Conservation (phyloP, 192 early-diverging fungal genomes). For the Powellomyces hirtus region DNA sequence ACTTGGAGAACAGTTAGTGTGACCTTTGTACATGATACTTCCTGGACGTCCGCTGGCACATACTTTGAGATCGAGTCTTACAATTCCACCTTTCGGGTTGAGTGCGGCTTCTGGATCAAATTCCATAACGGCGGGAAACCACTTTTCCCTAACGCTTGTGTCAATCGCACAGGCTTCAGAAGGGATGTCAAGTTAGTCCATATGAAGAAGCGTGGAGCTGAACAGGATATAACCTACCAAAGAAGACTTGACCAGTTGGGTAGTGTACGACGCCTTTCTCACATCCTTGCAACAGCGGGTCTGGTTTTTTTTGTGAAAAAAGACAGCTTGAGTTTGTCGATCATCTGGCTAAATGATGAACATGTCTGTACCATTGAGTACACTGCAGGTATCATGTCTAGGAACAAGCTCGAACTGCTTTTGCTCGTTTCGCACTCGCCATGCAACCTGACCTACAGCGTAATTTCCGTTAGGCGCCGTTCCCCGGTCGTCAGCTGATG, state of each 20-base stretch:
- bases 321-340: too few relatives aligned
- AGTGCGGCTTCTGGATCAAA: conserved; percentile 5
- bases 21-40: too few relatives aligned
- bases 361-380: too few relatives aligned
- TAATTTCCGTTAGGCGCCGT: too few relatives aligned
- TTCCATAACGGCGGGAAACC: not conserved
- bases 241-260: not conserved
- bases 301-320: too few relatives aligned
- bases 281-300: conserved; percentile 3
- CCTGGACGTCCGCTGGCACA: not conserved
- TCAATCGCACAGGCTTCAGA: conserved; percentile 3
- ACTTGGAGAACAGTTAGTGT: too few relatives aligned
- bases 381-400: too few relatives aligned
- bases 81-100: not conserved
- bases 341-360: too few relatives aligned
- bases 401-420: too few relatives aligned
- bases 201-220: not conserved
- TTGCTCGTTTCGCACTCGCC: too few relatives aligned
- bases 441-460: too few relatives aligned
- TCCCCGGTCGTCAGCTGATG: too few relatives aligned
- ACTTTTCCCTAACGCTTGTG: not conserved
- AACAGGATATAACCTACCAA: not conserved
- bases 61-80: not conserved
- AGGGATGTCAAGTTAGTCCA: not conserved
- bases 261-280: conserved; percentile 3